Base-by-base conservation (phyloP, 2,329 filamentous ascomycete species). In the Aspergillus arachidicola region DNA sequence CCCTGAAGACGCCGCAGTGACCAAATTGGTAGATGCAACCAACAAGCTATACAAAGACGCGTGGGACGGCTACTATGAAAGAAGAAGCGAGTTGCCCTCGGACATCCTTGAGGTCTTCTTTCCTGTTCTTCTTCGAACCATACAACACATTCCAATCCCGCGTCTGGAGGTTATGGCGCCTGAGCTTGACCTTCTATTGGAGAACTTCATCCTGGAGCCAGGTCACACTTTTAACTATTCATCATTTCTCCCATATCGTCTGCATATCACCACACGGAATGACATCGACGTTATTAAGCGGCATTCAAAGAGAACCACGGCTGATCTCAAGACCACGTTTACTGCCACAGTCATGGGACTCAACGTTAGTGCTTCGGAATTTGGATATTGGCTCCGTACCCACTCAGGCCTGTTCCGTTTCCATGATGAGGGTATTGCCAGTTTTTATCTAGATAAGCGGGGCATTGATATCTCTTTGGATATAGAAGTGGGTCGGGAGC, bases 61-160 rank as follows among this genome's bases (percentile, higher is more conserved):
- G 0, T 94, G 89, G 2, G 90, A 90, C 0, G 78, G 83, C 0
- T 85, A 90, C 63, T 78, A 85, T 4, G 84, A 87, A 58, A 83
- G 87, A 23, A 94, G 94, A 72, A 81, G 83, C 0, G 90, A 93
- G 32, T 83, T 98, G 1, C 79, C 95, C 4, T 84, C 87, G 2
- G 94, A 98, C 74, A 81, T 87, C 3, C 84, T 93, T 68, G 90
- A 94, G 63, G 87, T 94, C 14, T 94, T 97, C 73, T 83, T 95
- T 6, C 94, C 94, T 0, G 80, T 93, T 14, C 72, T 93, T 4
- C 86, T 97, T 62, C 85, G 92, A 68, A 87, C 87, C 2, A 84
- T 98, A 36, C 93, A 97, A 75, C 93, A 93, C 77, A 81, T 98
- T 4, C 94, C 94, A 0, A 95, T 98, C 58, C 94, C 94, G 0